Evolutionary conservation across 257 asterid species (phyloP).

Genomic region (Capsicum rhomboideum): DNA sequence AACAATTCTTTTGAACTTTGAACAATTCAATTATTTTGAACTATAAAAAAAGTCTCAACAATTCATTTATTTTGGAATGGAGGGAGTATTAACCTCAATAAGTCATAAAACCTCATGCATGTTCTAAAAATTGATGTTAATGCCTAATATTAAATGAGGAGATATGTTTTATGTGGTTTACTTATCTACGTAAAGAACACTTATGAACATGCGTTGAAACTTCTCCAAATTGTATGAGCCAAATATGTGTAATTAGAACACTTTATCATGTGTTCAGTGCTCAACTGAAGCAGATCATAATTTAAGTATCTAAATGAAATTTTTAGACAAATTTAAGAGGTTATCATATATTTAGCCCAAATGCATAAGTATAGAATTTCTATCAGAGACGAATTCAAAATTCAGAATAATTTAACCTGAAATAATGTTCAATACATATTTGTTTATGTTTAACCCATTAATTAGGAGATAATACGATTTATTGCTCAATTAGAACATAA

Average conservation of each 20-base stretch:
- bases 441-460: not conserved
- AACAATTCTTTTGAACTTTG: no score
- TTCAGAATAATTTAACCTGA: not conserved
- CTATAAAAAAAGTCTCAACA: no score
- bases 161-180: not conserved
- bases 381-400: not conserved
- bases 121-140: not conserved
- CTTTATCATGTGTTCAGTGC: not conserved
- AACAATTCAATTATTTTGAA: no score
- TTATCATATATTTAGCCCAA: not conserved
- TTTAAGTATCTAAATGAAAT: not conserved
- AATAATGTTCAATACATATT: not conserved
- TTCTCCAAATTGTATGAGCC: no score
- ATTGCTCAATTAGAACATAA: not conserved
- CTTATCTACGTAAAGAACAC: not conserved
- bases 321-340: not conserved
- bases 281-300: not conserved
- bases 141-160: not conserved
- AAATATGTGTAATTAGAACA: not conserved
- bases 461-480: not conserved
- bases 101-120: not conserved
- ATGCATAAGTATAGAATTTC: not conserved
- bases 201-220: not conserved
- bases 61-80: no score
- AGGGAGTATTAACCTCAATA: no score